These are phyloP conservation scores for Sarocladium brachiariae DNA, from an alignment of 2,329 filamentous ascomycete genomes.

Conservation along the genomic window DNA sequence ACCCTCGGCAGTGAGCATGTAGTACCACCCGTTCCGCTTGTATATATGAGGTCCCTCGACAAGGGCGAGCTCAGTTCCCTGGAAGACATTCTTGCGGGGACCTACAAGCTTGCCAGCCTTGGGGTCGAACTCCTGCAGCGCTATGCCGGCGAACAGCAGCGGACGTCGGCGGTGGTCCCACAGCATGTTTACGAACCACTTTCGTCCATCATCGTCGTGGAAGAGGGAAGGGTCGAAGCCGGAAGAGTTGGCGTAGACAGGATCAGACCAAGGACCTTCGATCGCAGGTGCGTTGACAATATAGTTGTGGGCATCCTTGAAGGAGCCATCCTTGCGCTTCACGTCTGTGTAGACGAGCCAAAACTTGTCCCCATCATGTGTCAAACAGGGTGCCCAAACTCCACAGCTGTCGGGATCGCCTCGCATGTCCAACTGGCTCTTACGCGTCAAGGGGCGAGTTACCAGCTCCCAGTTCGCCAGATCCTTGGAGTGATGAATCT, in stretches of 20 bases:
- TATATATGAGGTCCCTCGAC: conserved; percentile 55
- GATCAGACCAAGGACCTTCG: conserved; percentile 56
- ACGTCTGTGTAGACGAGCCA: conserved; percentile 61
- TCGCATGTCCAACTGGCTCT: conserved; percentile 48
- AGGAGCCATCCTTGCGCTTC: conserved; percentile 59
- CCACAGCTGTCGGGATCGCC: conserved; percentile 54
- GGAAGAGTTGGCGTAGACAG: conserved; percentile 51
- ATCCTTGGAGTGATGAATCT: conserved; percentile 47
- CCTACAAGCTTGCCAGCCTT: conserved; percentile 43
- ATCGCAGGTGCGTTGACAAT: conserved; percentile 48
- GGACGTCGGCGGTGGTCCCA: conserved; percentile 46
- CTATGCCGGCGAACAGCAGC: conserved; percentile 47
- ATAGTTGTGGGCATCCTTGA: conserved; percentile 59
- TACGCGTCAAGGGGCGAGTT: conserved; percentile 40
- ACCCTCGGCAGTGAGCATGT: conserved; percentile 52
- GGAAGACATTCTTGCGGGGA: conserved; percentile 47
- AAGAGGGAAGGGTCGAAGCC: conserved; percentile 58
- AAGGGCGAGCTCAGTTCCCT: conserved; percentile 46
- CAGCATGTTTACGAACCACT: conserved; percentile 53
- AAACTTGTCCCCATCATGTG: conserved; percentile 52
- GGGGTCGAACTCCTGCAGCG: conserved; percentile 51
- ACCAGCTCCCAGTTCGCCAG: conserved; percentile 46
- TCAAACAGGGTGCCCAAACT: conserved; percentile 59
- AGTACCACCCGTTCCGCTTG: conserved; percentile 52
- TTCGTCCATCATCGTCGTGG: conserved; percentile 48